These are phyloP conservation scores for Arthrobotrys megalospora DNA, from an alignment of 2,329 filamentous ascomycete species.

Conservation along the genomic window DNA sequence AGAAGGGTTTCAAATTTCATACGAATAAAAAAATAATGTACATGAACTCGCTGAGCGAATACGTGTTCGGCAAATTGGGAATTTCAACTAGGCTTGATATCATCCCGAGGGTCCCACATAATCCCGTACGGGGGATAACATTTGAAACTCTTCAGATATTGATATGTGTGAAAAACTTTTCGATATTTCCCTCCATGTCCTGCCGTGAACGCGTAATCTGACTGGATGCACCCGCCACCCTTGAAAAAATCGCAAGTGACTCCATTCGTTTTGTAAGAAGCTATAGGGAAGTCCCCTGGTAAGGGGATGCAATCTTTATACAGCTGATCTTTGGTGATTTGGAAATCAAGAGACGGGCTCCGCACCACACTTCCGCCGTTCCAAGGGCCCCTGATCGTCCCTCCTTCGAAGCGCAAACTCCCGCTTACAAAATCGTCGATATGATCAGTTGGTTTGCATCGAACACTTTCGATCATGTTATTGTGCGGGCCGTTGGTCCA, in stretches of 20 bases:
- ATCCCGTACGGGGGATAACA: slow-evolving; percentile 9
- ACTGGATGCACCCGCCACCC: not conserved
- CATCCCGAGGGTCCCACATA: not conserved
- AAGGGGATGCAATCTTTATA: not conserved
- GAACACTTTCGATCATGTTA: slow-evolving; percentile 24
- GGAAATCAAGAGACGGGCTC: not conserved
- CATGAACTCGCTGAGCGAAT: not conserved
- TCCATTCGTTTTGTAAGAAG: not conserved
- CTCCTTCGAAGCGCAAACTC: not conserved
- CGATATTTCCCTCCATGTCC: not conserved
- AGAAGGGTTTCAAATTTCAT: too few relatives aligned
- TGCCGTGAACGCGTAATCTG: not conserved
- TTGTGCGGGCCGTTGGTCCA: slow-evolving; percentile 11
- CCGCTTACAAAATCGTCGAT: not conserved
- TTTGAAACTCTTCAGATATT: not conserved
- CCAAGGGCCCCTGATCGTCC: not conserved
- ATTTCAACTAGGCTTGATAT: not conserved
- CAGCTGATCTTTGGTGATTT: not conserved
- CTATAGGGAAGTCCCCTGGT: not conserved
- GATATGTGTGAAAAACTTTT: not conserved
- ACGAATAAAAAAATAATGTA: too few relatives aligned
- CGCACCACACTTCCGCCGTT: not conserved
- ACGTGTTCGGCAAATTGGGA: not conserved
- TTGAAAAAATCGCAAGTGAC: slow-evolving; percentile 3
- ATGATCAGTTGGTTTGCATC: slow-evolving; percentile 12